These are phyloP conservation scores for Tricholoma flavovirens DNA, from an alignment of 768 basidiomycete genomes.

Conservation along the genomic window DNA sequence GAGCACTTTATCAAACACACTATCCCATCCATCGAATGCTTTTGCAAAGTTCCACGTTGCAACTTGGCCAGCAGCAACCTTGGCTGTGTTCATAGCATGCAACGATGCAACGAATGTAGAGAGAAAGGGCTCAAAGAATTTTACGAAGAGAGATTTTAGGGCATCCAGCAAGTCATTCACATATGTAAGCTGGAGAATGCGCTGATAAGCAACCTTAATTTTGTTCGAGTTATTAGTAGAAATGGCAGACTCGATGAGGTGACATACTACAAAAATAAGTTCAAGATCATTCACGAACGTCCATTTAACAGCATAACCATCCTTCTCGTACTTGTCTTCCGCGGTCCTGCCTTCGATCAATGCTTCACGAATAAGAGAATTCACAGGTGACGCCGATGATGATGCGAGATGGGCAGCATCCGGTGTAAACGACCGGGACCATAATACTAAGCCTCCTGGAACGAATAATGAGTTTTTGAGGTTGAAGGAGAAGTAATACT, in stretches of 20 bases:
- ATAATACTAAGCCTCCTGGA: slow-evolving; percentile 86
- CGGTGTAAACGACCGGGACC: slow-evolving; percentile 94
- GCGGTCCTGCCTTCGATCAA: slow-evolving; percentile 85
- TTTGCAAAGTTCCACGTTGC: slow-evolving; percentile 62
- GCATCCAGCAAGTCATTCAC: slow-evolving; percentile 82
- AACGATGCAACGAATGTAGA: slow-evolving; percentile 79
- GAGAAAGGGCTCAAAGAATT: slow-evolving; percentile 81
- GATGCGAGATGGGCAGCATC: slow-evolving; percentile 64
- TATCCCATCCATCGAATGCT: slow-evolving; percentile 78
- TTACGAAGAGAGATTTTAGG: slow-evolving; percentile 80
- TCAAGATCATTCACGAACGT: slow-evolving; percentile 93
- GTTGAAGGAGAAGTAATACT: not conserved
- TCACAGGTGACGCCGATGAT: slow-evolving; percentile 76
- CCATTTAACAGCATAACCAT: slow-evolving; percentile 93
- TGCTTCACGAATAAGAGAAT: slow-evolving; percentile 83
- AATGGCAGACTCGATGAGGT: not conserved
- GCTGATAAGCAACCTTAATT: slow-evolving; percentile 87
- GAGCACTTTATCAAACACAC: slow-evolving; percentile 70
- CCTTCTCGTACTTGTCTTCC: slow-evolving; percentile 85
- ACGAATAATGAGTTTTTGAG: not conserved
- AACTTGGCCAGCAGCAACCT: slow-evolving; percentile 33
- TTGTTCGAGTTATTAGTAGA: slow-evolving; percentile 1
- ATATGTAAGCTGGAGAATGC: slow-evolving; percentile 91
- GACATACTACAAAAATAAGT: slow-evolving; percentile 89
- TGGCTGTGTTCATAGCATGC: slow-evolving; percentile 51